These are phyloP conservation scores for Litchi chinensis DNA, from an alignment of 345 rosid genomes.

Conservation along the genomic window DNA sequence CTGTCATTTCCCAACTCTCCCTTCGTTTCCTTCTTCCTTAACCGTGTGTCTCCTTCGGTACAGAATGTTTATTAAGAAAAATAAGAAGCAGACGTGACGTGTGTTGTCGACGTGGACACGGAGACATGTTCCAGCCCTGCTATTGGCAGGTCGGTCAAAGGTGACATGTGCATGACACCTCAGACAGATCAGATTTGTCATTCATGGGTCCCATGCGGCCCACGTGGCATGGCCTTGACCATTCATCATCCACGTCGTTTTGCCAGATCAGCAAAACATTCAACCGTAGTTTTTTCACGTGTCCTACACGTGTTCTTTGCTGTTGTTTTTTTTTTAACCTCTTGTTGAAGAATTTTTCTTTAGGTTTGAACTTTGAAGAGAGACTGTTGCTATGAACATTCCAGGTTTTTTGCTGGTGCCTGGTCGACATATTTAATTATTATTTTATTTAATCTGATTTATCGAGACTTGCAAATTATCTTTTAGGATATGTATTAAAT, in stretches of 20 bases:
- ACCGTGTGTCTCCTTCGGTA: not conserved
- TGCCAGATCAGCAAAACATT: not conserved
- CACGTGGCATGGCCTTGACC: not conserved
- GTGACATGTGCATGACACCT: not conserved
- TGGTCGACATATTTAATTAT: not conserved
- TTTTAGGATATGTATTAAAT: too few relatives aligned
- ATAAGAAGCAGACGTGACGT: not conserved
- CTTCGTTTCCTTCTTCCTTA: not conserved
- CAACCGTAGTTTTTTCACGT: not conserved
- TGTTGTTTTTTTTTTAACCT: too few relatives aligned
- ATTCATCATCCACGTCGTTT: not conserved
- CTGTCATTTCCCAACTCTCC: not conserved
- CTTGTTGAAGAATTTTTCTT: not conserved
- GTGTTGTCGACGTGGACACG: not conserved
- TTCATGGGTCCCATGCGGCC: constrained; percentile 3
- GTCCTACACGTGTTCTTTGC: not conserved
- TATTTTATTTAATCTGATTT: too few relatives aligned
- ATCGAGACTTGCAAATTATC: too few relatives aligned
- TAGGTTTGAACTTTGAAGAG: too few relatives aligned
- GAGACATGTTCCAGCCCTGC: not conserved
- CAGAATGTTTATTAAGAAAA: too few relatives aligned
- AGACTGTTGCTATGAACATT: not conserved
- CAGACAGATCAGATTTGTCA: too few relatives aligned
- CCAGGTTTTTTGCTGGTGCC: not conserved
- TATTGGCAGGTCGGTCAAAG: not conserved